These are phyloP conservation scores for Vararia minispora DNA, from an alignment of 768 basidiomycete genomes.

Conservation along the genomic window DNA sequence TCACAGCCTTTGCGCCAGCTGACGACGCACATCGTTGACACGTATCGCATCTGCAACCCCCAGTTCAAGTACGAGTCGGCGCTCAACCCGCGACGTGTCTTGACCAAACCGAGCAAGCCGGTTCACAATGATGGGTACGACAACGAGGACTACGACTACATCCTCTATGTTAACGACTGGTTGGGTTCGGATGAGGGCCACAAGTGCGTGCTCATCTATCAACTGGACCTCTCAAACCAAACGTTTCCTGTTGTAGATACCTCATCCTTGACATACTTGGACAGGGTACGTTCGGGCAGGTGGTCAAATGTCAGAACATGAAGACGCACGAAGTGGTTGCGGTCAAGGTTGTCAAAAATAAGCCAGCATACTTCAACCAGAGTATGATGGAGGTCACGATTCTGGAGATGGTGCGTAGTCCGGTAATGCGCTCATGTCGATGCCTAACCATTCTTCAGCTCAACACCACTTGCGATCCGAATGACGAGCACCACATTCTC, in stretches of 20 bases:
- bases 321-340: constrained; percentile 98
- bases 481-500: constrained; percentile 94
- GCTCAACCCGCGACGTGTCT: constrained; percentile 90
- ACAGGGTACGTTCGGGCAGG: constrained; percentile 98
- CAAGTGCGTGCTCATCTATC: constrained; percentile 49
- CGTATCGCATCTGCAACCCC: constrained; percentile 91
- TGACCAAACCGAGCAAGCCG: constrained; percentile 96
- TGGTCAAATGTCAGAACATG: constrained; percentile 99
- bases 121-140: constrained; percentile 95
- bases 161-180: constrained; percentile 98
- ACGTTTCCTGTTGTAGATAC: constrained; percentile 44
- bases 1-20: constrained; percentile 51
- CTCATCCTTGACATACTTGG: constrained; percentile 96
- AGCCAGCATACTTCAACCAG: constrained; percentile 98
- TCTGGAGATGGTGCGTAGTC: constrained; percentile 70
- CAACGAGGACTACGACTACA: constrained; percentile 99
- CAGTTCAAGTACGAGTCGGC: constrained; percentile 89
- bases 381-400: constrained; percentile 99
- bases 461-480: constrained; percentile 88
- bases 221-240: constrained; percentile 5
- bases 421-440: constrained; percentile 1
- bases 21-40: constrained; percentile 81
- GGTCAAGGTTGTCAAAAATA: constrained; percentile 99
- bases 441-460: constrained; percentile 37
- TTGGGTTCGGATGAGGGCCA: constrained; percentile 89